Conservation (phyloP, 352 stramenopile species). For the Blastocystis sp. region DNA sequence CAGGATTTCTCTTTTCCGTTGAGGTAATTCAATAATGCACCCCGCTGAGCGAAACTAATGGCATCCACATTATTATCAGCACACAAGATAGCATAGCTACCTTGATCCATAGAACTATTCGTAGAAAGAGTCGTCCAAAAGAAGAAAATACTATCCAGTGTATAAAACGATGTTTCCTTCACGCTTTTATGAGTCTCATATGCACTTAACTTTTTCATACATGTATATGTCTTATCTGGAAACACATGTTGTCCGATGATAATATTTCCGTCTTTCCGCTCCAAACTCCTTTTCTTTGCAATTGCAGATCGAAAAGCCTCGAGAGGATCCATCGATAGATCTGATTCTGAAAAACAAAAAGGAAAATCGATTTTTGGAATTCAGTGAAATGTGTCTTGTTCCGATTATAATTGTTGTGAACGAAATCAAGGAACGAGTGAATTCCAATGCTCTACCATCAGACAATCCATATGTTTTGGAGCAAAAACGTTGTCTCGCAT, state of each 20-base stretch:
- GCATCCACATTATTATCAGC: slow-evolving; percentile 42
- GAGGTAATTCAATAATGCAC: slow-evolving; percentile 4
- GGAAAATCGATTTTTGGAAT: not conserved
- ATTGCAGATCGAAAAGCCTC: slow-evolving; percentile 24
- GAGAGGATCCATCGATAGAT: slow-evolving; percentile 39
- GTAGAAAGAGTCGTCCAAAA: slow-evolving; percentile 51
- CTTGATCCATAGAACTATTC: not conserved
- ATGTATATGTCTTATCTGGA: slow-evolving; percentile 43
- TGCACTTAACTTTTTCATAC: slow-evolving; percentile 25
- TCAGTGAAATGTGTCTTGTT: not conserved
- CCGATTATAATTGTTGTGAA: not conserved
- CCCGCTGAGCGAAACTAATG: slow-evolving; percentile 27
- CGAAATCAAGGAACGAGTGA: not conserved
- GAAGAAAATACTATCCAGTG: slow-evolving; percentile 36
- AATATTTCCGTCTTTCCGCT: slow-evolving; percentile 31
- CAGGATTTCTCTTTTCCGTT: slow-evolving; percentile 10
- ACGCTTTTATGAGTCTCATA: not conserved
- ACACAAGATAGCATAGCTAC: slow-evolving; percentile 17
- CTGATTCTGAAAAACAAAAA: not conserved
- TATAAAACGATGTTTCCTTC: slow-evolving; percentile 29
- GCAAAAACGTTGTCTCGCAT: too few relatives aligned
- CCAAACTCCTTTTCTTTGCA: slow-evolving; percentile 1
- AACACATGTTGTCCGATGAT: slow-evolving; percentile 41
- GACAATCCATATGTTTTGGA: not conserved
- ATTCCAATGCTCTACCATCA: not conserved